Evolutionary conservation across 2,329 filamentous ascomycete genomes (phyloP), one percentile per base, ranked within the genome.

Genomic region (Fusarium oligoseptatum): DNA sequence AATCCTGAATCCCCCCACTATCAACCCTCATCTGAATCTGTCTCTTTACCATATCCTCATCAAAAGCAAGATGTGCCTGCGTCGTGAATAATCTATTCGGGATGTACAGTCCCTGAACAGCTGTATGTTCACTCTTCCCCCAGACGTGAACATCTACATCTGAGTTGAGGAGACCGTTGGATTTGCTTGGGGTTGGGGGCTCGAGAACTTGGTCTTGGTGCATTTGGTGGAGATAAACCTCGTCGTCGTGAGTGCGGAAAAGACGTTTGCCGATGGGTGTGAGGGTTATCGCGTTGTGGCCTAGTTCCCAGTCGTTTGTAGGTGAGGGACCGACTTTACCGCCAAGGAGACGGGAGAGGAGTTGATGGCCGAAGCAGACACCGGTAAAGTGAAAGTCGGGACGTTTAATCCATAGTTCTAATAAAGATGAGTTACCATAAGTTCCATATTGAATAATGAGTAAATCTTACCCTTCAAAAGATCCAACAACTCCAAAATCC

Each of bases 291-390:
- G 88, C 85, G 68, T 87, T 88, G 34, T 95, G 93, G 34, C 91
- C 90, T 11, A 93, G 85, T 80, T 97, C 94, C 94, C 94, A 97
- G 27, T 88, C 83, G 9, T 92, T 91, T 20, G 85, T 82, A 15
- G 91, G 88, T 72, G 90, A 92, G 34, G 91, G 86, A 17, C 87
- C 91, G 2, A 95, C 92, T 72, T 89, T 89, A n/a, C 86, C 89
- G 7, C 91, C 93, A 67, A 95, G 81, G 2, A 94, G 92, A 34
- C 94, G 88, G 1, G 90, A 92, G 36, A 97, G 85, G 72, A 97
- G 91, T 82, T 96, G 94, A 78, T 96, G 94, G 7, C 94, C 94
- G 80, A 95, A 95, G 81, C 94, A 97, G 11, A 95, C 90, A 3
- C 94, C 94, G 20, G 95, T 89, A 37, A 95, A 83, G 37, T 86